phyloP scores from a whole-genome alignment of 2,329 filamentous ascomycete species.

The Exophiala phaeomuriformis region DNA sequence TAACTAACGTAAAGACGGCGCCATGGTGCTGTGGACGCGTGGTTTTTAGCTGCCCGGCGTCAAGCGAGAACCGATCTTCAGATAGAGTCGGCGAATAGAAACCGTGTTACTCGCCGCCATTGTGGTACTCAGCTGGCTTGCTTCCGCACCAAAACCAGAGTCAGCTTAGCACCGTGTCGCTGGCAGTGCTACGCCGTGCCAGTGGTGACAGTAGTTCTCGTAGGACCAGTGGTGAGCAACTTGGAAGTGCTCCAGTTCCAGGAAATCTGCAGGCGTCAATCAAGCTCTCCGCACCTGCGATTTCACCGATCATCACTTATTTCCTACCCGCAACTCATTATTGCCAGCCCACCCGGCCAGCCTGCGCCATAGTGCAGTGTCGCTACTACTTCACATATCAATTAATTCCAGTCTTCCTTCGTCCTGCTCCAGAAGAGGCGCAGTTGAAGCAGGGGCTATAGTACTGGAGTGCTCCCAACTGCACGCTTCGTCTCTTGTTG shows the following conservation, averaged over 20 bases:
- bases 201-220: not conserved
- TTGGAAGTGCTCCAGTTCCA: not conserved
- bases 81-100: not conserved
- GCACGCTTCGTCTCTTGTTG: not conserved
- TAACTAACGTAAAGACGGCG: no score
- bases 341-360: no score
- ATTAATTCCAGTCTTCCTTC: no score
- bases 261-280: not conserved
- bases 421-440: no score
- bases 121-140: not conserved
- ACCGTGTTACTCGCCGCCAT: not conserved
- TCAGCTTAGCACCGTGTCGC: not conserved
- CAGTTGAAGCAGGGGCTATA: no score
- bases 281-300: not conserved
- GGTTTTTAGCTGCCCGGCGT: not conserved
- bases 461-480: no score
- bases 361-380: no score
- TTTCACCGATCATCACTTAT: not conserved
- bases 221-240: not conserved
- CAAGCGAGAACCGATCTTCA: not conserved
- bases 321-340: no score
- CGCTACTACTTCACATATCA: no score
- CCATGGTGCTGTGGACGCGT: no score
- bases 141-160: not conserved
- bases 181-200: no score